phyloP scores from a whole-genome alignment of 495 filamentous ascomycete species.

The Hyaloscypha bicolor region DNA sequence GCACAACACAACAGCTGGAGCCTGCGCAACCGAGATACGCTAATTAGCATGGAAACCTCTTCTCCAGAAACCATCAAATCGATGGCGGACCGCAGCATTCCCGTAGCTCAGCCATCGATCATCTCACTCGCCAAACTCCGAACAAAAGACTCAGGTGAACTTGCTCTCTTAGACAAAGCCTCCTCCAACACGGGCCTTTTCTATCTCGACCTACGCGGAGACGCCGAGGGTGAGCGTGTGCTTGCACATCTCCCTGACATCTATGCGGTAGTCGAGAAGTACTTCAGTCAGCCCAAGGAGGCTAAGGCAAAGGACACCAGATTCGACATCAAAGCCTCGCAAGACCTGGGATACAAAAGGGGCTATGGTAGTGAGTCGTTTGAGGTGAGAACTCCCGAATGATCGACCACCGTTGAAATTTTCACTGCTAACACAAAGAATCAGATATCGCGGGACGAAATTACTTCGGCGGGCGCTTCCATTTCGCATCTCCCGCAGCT shows the following conservation, averaged over 20 bases:
- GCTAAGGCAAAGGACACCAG: constrained; percentile 20
- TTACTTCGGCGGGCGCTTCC: constrained; percentile 10
- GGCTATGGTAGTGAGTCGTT: constrained; percentile 18
- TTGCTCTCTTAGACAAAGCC: constrained; percentile 14
- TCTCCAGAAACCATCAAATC: constrained; percentile 13
- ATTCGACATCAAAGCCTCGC: constrained; percentile 21
- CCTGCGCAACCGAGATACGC: not conserved
- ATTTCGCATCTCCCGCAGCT: constrained; percentile 14
- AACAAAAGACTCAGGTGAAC: constrained; percentile 15
- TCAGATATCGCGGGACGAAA: constrained; percentile 21
- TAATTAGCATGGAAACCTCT: constrained; percentile 11
- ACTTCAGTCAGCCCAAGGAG: constrained; percentile 21
- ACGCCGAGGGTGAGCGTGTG: constrained; percentile 17
- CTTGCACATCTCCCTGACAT: constrained; percentile 19
- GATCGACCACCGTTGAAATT: not conserved
- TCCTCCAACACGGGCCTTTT: constrained; percentile 22
- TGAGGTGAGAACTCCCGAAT: constrained; percentile 16
- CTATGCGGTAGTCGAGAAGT: constrained; percentile 13
- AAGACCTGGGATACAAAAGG: constrained; percentile 24
- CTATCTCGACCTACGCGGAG: constrained; percentile 21
- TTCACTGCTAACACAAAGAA: constrained; percentile 8
- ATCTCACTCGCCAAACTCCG: constrained; percentile 24
- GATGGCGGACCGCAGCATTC: constrained; percentile 16
- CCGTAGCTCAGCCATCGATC: constrained; percentile 17
- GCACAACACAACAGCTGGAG: not conserved